phyloP scores from a whole-genome alignment of 371 early-diverging fungal genomes.

The Mortierella sp. region DNA sequence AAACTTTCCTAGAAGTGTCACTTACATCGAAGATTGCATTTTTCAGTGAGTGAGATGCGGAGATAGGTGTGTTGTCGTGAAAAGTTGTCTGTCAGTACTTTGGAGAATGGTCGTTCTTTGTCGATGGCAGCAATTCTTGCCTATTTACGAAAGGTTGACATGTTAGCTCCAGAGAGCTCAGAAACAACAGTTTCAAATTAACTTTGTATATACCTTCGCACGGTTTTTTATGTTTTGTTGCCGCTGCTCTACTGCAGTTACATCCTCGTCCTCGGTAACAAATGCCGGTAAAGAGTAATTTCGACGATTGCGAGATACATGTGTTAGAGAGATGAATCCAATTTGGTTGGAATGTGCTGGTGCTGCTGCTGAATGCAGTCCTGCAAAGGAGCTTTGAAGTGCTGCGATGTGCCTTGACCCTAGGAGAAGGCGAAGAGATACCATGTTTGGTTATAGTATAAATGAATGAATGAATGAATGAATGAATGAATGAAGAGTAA shows the following conservation, averaged over 20 bases:
- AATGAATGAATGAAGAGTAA: not conserved
- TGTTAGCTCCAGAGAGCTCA: not conserved
- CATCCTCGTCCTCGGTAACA: constrained; percentile 32
- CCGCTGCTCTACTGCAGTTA: not conserved
- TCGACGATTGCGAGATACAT: constrained; percentile 8
- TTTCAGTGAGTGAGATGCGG: constrained; percentile 93
- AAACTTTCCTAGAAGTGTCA: not conserved
- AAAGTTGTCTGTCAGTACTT: constrained; percentile 76
- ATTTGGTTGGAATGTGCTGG: not conserved
- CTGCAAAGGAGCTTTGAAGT: constrained; percentile 6
- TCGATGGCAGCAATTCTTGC: constrained; percentile 60
- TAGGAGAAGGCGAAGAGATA: constrained; percentile 12
- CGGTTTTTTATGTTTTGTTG: constrained; percentile 14
- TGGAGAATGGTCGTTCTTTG: constrained; percentile 57
- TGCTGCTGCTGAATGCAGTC: not conserved
- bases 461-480: not conserved
- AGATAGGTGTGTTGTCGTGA: constrained; percentile 91
- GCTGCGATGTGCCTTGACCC: constrained; percentile 18
- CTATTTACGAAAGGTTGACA: constrained; percentile 24
- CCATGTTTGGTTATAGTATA: constrained; percentile 7
- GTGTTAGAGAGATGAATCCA: not conserved
- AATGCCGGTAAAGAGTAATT: constrained; percentile 39
- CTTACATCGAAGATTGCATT: constrained; percentile 93
- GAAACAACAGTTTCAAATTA: not conserved
- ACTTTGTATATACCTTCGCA: constrained; percentile 28